These are phyloP conservation scores for Erucastrum elatum DNA, from an alignment of 345 rosid genomes.

Conservation along the genomic window DNA sequence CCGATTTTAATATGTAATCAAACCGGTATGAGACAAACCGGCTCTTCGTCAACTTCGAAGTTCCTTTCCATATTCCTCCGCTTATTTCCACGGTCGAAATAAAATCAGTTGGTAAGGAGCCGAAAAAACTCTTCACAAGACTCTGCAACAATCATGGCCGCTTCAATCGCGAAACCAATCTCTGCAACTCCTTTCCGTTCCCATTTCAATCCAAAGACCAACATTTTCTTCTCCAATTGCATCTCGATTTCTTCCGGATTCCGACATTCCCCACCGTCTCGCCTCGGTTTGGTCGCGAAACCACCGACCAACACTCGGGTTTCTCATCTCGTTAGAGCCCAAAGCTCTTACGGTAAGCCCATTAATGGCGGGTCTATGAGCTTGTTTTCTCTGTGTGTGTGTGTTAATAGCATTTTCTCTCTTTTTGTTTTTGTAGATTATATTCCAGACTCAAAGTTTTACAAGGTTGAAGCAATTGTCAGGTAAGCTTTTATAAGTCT, in stretches of 20 bases:
- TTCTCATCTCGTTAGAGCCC: slow-evolving; percentile 54
- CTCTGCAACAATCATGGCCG: slow-evolving; percentile 33
- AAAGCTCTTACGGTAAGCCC: slow-evolving; percentile 53
- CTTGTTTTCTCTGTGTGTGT: not conserved
- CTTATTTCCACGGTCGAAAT: slow-evolving; percentile 1
- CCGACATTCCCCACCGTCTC: slow-evolving; percentile 34
- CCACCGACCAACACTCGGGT: slow-evolving; percentile 36
- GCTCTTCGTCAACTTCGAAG: slow-evolving; percentile 44
- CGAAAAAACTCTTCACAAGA: slow-evolving; percentile 2
- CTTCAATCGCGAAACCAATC: slow-evolving; percentile 43
- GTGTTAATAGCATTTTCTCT: not conserved
- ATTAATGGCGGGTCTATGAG: not conserved
- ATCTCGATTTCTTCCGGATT: slow-evolving; percentile 39
- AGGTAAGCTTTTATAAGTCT: slow-evolving; percentile 39
- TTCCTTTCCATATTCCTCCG: slow-evolving; percentile 8
- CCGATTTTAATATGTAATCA: not conserved
- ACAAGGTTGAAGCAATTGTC: slow-evolving; percentile 86
- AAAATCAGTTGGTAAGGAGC: slow-evolving; percentile 7
- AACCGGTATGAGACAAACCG: slow-evolving; percentile 16
- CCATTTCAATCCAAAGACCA: slow-evolving; percentile 33
- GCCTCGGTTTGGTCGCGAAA: slow-evolving; percentile 30
- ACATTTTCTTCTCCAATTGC: slow-evolving; percentile 35
- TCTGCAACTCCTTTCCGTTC: slow-evolving; percentile 28
- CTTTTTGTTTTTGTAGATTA: slow-evolving; percentile 41
- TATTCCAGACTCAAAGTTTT: slow-evolving; percentile 70